These are phyloP conservation scores for Onygenales sp. DNA, from an alignment of 2,329 filamentous ascomycete species.

Conservation along the genomic window DNA sequence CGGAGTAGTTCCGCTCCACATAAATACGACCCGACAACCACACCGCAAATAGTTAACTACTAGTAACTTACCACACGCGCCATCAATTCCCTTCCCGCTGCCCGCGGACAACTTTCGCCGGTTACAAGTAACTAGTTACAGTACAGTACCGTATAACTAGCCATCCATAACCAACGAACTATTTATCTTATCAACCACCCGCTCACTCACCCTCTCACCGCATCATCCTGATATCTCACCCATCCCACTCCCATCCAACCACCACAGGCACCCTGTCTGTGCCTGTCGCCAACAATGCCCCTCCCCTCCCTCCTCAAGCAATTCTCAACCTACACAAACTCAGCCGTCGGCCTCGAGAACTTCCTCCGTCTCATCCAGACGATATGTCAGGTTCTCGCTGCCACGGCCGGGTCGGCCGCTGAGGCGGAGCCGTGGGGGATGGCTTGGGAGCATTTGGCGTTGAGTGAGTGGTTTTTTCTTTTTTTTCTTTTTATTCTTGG, in stretches of 20 bases:
- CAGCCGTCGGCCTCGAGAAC: conserved; percentile 28
- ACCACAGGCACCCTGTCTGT: background rate
- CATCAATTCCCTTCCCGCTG: no score
- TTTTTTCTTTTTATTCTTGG: background rate
- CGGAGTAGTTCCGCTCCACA: no score
- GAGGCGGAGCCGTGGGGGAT: conserved; percentile 27
- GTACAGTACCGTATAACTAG: no score
- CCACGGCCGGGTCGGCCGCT: conserved; percentile 16
- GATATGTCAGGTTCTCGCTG: conserved; percentile 23
- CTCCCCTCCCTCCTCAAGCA: conserved; percentile 11
- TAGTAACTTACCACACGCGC: no score
- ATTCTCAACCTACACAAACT: conserved; percentile 24
- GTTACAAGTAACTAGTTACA: no score
- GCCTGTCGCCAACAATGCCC: background rate
- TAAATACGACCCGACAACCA: no score
- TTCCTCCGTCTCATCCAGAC: conserved; percentile 31
- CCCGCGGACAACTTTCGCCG: no score
- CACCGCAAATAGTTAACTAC: no score
- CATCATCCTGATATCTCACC: background rate
- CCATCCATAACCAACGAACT: no score
- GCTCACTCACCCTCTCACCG: no score
- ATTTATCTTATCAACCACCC: no score
- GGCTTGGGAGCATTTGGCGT: conserved; percentile 32
- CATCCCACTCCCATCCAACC: background rate
- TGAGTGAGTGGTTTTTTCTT: conserved; percentile 26